phyloP scores from a whole-genome alignment of 2,329 filamentous ascomycete genomes.

The Arthroderma sp. region DNA sequence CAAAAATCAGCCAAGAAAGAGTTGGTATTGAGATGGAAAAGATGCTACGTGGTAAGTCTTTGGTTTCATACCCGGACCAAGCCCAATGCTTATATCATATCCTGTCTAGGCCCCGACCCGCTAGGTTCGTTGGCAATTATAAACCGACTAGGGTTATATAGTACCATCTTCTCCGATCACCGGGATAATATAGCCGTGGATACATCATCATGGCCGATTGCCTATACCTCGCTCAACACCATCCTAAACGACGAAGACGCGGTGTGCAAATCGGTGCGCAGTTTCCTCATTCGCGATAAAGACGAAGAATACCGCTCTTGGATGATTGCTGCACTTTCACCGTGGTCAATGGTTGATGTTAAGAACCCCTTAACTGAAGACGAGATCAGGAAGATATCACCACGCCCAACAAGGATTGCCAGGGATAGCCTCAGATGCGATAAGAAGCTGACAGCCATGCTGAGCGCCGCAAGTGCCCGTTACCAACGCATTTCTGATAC shows the following conservation, averaged over 20 bases:
- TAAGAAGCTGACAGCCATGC: conserved; percentile 60
- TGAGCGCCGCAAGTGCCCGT: conserved; percentile 54
- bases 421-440: conserved; percentile 68
- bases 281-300: conserved; percentile 47
- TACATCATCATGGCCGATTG: conserved; percentile 47
- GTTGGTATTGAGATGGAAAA: conserved; percentile 82
- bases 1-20: conserved; percentile 86
- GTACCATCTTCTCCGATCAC: conserved; percentile 33
- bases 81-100: not conserved
- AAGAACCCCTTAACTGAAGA: conserved; percentile 29
- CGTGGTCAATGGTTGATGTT: conserved; percentile 51
- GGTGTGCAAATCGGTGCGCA: conserved; percentile 20
- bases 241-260: conserved; percentile 32
- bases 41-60: conserved; percentile 58
- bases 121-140: conserved; percentile 29
- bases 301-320: conserved; percentile 63
- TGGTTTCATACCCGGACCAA: not conserved
- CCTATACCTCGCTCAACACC: conserved; percentile 51
- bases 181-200: conserved; percentile 44
- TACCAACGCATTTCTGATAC: conserved; percentile 50
- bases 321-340: conserved; percentile 61
- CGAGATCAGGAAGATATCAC: conserved; percentile 41
- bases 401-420: conserved; percentile 52
- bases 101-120: conserved; percentile 28
- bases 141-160: conserved; percentile 28